phyloP scores from a whole-genome alignment of 495 filamentous ascomycete genomes.

The Lophiostoma macrostomum region DNA sequence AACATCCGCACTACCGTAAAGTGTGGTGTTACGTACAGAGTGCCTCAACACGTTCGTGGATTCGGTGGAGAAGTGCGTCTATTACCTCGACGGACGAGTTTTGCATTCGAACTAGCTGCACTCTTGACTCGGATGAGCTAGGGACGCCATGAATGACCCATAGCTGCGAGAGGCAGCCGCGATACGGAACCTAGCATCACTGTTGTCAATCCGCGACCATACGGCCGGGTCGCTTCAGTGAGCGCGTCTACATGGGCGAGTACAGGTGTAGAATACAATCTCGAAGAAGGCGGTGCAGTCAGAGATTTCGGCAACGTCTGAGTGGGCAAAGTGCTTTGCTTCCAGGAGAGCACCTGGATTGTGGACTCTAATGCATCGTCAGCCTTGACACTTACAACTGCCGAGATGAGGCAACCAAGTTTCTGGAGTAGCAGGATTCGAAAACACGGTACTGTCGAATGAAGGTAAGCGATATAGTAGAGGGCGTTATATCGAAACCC shows the following conservation, averaged over 20 bases:
- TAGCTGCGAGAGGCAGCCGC: too few relatives aligned
- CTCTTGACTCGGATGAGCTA: constrained; percentile 21
- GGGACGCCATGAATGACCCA: constrained; percentile 17
- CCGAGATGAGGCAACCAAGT: constrained; percentile 11
- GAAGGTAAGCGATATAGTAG: constrained; percentile 8
- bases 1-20: constrained; percentile 25
- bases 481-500: neutral
- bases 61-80: constrained; percentile 14
- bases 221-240: constrained; percentile 7
- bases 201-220: constrained; percentile 10
- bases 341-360: constrained; percentile 32
- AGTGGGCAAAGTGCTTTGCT: constrained; percentile 22
- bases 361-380: constrained; percentile 21
- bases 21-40: neutral
- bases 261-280: constrained; percentile 22
- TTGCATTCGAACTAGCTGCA: constrained; percentile 26
- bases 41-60: constrained; percentile 4
- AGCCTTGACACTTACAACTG: constrained; percentile 27
- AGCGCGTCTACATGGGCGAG: neutral
- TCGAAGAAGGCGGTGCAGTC: constrained; percentile 31
- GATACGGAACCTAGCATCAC: constrained; percentile 27
- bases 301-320: constrained; percentile 7
- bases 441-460: constrained; percentile 8
- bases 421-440: neutral
- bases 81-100: constrained; percentile 19